These are phyloP conservation scores for Hyparrhenia diplandra DNA, from an alignment of 176 grass and related monocot species.

Conservation along the genomic window DNA sequence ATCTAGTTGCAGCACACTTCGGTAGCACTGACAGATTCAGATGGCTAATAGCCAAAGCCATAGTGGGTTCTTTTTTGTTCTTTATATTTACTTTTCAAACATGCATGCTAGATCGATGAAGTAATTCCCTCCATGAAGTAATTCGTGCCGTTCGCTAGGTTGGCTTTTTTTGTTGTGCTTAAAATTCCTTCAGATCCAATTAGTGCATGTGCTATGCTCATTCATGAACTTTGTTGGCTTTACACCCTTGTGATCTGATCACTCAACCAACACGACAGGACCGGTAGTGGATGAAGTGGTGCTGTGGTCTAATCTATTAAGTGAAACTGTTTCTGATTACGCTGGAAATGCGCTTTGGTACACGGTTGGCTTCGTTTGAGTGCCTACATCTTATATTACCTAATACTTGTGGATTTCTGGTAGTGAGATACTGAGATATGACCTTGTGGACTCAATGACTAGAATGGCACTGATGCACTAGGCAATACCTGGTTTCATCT, in stretches of 20 bases:
- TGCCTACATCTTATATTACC: neutral
- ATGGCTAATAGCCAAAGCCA: neutral
- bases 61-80: neutral
- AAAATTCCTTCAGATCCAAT: neutral
- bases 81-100: neutral
- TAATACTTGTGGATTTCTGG: neutral
- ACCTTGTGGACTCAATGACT: neutral
- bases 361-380: too few species aligned
- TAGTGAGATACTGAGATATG: neutral
- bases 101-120: neutral
- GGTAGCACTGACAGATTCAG: neutral
- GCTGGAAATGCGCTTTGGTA: neutral
- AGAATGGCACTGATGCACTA: neutral
- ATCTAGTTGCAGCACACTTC: slow-evolving; percentile 22
- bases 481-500: neutral
- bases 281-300: slow-evolving; percentile 4
- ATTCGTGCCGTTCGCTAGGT: neutral
- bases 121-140: neutral
- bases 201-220: neutral
- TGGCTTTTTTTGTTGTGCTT: too few species aligned
- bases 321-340: slow-evolving; percentile 1
- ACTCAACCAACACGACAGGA: neutral
- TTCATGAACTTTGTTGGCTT: neutral
- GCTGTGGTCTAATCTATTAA: slow-evolving; percentile 8
- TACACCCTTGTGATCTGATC: slow-evolving; percentile 1